phyloP scores from a whole-genome alignment of 306 rosid genomes.

The Glycine soja region DNA sequence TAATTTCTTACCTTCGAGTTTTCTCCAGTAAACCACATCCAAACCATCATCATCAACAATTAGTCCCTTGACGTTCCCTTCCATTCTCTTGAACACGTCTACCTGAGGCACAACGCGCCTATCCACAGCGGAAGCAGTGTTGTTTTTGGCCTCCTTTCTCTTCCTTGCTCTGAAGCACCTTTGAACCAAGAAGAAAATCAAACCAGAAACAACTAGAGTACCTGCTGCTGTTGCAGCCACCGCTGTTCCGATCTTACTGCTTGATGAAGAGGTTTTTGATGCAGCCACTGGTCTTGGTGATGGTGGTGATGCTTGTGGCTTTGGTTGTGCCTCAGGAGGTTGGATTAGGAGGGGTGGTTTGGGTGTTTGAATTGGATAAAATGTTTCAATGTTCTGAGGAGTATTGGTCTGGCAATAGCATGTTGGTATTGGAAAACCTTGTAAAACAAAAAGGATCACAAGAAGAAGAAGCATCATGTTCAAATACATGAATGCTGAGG shows the following conservation, averaged over 20 bases:
- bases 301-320: constrained; percentile 30
- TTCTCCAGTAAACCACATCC: constrained; percentile 92
- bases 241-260: constrained; percentile 56
- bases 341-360: constrained; percentile 38
- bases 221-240: constrained; percentile 74
- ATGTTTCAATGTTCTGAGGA: constrained; percentile 79
- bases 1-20: constrained; percentile 57
- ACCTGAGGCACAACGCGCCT: constrained; percentile 49
- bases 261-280: constrained; percentile 49
- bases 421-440: constrained; percentile 32
- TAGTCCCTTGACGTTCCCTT: constrained; percentile 67
- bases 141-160: constrained; percentile 38
- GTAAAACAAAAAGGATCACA: constrained; percentile 39
- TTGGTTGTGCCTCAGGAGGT: constrained; percentile 32
- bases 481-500: constrained; percentile 54
- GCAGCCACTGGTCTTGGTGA: constrained; percentile 34
- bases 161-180: constrained; percentile 50
- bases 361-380: constrained; percentile 51
- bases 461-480: constrained; percentile 40
- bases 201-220: constrained; percentile 60
- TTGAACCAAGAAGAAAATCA: constrained; percentile 58
- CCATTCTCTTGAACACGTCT: constrained; percentile 54
- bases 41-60: constrained; percentile 93
- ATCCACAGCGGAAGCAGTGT: constrained; percentile 34
- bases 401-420: constrained; percentile 49